phyloP scores from a whole-genome alignment of 176 grass and related monocot species.

The Avena eriantha region DNA sequence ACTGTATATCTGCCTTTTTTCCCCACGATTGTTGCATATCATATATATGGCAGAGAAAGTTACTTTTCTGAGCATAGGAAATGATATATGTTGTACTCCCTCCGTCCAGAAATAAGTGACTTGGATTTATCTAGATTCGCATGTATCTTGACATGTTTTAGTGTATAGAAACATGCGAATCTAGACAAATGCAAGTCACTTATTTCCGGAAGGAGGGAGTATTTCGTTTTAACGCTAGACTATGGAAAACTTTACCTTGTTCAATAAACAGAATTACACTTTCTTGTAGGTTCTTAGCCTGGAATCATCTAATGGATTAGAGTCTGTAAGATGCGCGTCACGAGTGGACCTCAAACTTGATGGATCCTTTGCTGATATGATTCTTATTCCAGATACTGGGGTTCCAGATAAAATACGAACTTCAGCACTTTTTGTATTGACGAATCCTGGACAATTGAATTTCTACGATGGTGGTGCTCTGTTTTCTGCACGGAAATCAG shows the following conservation, averaged over 20 bases:
- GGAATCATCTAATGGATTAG: slow-evolving; percentile 72
- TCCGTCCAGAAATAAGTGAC: too few relatives aligned
- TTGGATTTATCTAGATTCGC: too few relatives aligned
- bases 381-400: slow-evolving; percentile 76
- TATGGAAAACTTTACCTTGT: slow-evolving; percentile 31
- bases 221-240: neutral
- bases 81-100: neutral
- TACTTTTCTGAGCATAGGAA: slow-evolving; percentile 1
- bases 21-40: neutral
- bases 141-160: too few relatives aligned
- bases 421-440: slow-evolving; percentile 84
- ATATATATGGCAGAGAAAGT: neutral
- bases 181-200: too few relatives aligned
- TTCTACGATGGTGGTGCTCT: slow-evolving; percentile 75
- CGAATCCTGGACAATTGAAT: slow-evolving; percentile 92
- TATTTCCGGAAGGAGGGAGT: too few relatives aligned
- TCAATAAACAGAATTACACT: slow-evolving; percentile 29
- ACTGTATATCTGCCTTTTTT: slow-evolving; percentile 1
- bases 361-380: slow-evolving; percentile 99
- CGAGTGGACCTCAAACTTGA: slow-evolving; percentile 80
- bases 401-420: slow-evolving; percentile 61
- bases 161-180: too few relatives aligned
- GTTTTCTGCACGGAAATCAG: slow-evolving; percentile 68
- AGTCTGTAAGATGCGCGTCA: slow-evolving; percentile 69
- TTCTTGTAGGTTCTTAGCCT: slow-evolving; percentile 80